Percentiles rank a stretch among this genome's conserved stretches.
Conservation (phyloP, 2,329 filamentous ascomycete genomes). For the Fusarium azukiicola region DNA sequence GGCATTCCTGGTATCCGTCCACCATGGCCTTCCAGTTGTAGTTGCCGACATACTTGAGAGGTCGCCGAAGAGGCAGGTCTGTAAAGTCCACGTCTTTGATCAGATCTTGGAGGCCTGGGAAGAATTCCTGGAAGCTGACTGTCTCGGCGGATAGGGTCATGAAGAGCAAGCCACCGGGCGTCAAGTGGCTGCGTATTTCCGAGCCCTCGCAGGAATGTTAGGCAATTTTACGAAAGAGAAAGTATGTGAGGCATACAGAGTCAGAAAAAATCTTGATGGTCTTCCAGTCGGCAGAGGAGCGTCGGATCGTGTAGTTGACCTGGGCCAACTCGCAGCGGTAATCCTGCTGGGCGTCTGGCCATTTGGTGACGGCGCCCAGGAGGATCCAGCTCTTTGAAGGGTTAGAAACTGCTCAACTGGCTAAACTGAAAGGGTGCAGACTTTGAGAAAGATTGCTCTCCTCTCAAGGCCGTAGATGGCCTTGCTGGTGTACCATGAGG, state of each 20-base stretch:
- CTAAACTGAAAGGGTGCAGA: background rate
- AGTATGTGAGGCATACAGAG: background rate
- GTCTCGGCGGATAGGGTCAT: conserved; percentile 68
- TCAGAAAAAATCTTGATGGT: conserved; percentile 9
- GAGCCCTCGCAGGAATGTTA: conserved; percentile 26
- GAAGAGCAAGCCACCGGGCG: conserved; percentile 75
- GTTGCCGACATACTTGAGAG: conserved; percentile 75
- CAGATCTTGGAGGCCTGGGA: conserved; percentile 71
- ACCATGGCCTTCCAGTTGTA: conserved; percentile 67
- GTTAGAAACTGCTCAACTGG: background rate
- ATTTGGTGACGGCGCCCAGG: conserved; percentile 34
- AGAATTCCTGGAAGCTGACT: conserved; percentile 75
- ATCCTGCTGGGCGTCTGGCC: conserved; percentile 32
- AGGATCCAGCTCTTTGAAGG: conserved; percentile 36
- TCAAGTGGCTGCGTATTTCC: conserved; percentile 58
- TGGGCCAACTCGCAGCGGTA: conserved; percentile 37
- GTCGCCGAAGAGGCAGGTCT: conserved; percentile 71
- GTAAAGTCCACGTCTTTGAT: conserved; percentile 75
- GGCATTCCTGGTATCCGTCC: conserved; percentile 67
- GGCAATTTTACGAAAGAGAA: background rate
- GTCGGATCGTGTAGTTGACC: conserved; percentile 30
- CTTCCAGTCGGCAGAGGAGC: background rate
- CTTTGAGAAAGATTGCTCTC: conserved; percentile 39
- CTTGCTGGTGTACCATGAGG: conserved; percentile 46
- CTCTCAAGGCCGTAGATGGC: conserved; percentile 38